These are phyloP conservation scores for Umbelopsis sp. DNA, from an alignment of 192 early-diverging fungal genomes.

Conservation along the genomic window DNA sequence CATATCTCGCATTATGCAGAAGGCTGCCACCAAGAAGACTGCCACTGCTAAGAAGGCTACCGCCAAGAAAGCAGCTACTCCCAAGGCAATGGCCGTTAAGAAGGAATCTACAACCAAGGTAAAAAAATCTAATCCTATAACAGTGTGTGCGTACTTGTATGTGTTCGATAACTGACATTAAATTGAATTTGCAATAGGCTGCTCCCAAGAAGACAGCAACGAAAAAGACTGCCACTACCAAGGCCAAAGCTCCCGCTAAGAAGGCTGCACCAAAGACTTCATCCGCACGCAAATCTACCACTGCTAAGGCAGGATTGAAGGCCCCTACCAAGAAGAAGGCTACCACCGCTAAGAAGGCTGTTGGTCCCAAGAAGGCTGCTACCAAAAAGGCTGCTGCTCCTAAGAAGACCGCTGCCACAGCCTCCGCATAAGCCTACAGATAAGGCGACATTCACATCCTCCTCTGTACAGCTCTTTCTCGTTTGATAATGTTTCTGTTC, in stretches of 20 bases:
- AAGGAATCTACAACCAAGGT: slow-evolving; percentile 8
- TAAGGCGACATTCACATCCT: slow-evolving; percentile 23
- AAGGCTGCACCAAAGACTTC: slow-evolving; percentile 40
- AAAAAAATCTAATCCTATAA: no score
- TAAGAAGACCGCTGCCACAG: slow-evolving; percentile 31
- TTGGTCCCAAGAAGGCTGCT: slow-evolving; percentile 22
- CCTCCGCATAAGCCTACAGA: slow-evolving; percentile 39
- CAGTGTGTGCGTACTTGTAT: no score
- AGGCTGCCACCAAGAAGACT: slow-evolving; percentile 36
- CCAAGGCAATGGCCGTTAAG: slow-evolving; percentile 46
- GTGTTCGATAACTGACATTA: no score
- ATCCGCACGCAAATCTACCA: slow-evolving; percentile 40
- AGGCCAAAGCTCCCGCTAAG: slow-evolving; percentile 36
- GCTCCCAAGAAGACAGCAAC: slow-evolving; percentile 32
- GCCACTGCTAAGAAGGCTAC: slow-evolving; percentile 52
- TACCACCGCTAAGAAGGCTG: slow-evolving; percentile 44
- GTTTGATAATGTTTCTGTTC: slow-evolving; percentile 6
- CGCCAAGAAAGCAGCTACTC: slow-evolving; percentile 41
- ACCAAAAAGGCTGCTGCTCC: slow-evolving; percentile 47
- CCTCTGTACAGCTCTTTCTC: slow-evolving; percentile 20
- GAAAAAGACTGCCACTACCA: slow-evolving; percentile 40
- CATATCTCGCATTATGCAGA: slow-evolving; percentile 40
- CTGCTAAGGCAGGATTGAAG: slow-evolving; percentile 45
- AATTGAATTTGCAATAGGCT: background rate
- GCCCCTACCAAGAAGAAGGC: slow-evolving; percentile 34